Conservation (phyloP, 2,329 filamentous ascomycete genomes). For the Metarhizium humberi region DNA sequence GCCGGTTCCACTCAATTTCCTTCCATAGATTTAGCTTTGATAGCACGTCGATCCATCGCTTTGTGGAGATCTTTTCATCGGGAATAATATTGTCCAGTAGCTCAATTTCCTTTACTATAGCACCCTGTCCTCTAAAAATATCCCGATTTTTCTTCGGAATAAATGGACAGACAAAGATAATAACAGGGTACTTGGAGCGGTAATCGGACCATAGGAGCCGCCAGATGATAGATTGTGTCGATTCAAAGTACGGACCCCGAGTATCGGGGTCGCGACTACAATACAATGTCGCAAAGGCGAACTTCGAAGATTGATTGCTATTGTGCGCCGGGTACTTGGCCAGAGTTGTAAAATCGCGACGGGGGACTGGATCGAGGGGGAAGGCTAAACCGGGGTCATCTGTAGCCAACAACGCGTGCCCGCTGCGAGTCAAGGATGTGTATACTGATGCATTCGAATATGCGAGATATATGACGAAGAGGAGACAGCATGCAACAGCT, state of each 20-base stretch:
- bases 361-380: conserved; percentile 1
- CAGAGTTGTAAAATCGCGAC: background rate
- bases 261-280: conserved; percentile 1
- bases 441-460: background rate
- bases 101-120: conserved; percentile 2
- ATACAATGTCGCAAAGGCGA: conserved; percentile 1
- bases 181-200: conserved; percentile 1
- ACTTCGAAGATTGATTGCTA: background rate
- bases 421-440: background rate
- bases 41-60: conserved; percentile 3
- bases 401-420: background rate
- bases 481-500: background rate
- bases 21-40: conserved; percentile 3
- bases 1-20: conserved; percentile 1
- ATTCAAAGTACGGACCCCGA: background rate
- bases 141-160: background rate
- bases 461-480: background rate
- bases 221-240: conserved; percentile 3
- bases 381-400: conserved; percentile 1
- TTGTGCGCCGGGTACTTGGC: conserved; percentile 1
- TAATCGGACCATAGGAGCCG: conserved; percentile 2
- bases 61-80: background rate
- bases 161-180: conserved; percentile 4
- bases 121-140: conserved; percentile 1
- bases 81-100: conserved; percentile 1